These are phyloP conservation scores for Linnemannia hyalina DNA, from an alignment of 192 early-diverging fungal species.

Conservation along the genomic window DNA sequence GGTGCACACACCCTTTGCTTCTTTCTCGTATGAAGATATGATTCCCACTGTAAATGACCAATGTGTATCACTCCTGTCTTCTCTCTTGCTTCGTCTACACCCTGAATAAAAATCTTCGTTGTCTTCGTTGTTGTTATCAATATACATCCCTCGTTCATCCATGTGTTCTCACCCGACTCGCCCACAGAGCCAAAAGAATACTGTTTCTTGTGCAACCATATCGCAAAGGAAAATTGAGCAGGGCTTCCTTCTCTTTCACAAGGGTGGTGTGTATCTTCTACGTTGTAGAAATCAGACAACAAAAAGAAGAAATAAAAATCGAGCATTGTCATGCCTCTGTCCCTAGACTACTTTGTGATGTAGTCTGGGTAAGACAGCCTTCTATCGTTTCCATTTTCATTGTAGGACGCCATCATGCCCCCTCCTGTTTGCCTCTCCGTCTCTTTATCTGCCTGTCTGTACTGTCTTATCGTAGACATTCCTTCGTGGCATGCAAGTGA, in stretches of 20 bases:
- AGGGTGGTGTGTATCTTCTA: neutral
- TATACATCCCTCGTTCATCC: neutral
- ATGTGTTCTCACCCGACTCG: neutral
- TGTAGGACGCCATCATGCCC: neutral
- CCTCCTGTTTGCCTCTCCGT: neutral
- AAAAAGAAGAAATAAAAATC: neutral
- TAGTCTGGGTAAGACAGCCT: neutral
- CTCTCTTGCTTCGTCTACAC: neutral
- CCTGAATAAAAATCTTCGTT: neutral
- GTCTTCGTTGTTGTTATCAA: neutral
- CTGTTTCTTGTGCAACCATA: constrained; percentile 3
- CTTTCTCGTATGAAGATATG: neutral
- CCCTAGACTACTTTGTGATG: neutral
- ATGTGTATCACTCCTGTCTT: too few relatives aligned
- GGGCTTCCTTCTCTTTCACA: neutral
- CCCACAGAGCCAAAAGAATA: neutral
- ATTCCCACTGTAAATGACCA: too few relatives aligned
- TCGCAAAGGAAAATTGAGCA: neutral
- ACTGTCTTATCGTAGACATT: neutral
- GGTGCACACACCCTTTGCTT: neutral
- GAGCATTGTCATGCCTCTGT: neutral
- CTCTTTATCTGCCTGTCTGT: neutral
- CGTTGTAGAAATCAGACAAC: neutral
- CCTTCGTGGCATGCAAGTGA: neutral
- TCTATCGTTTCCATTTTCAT: neutral